phyloP scores from a whole-genome alignment of 306 rosid species.

The Cucurbita argyrosperma region DNA sequence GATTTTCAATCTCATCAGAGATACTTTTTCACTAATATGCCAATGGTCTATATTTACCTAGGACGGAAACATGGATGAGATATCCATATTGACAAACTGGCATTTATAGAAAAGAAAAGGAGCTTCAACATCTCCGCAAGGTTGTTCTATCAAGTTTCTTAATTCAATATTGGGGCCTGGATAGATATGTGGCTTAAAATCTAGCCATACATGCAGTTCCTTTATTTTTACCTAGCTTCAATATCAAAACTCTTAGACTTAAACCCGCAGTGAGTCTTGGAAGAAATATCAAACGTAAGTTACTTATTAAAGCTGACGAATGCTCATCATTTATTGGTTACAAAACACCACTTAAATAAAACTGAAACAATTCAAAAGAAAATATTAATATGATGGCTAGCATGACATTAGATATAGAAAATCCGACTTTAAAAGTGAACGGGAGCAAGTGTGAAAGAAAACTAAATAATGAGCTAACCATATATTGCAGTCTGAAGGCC shows the following conservation, averaged over 20 bases:
- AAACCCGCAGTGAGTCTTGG: not conserved
- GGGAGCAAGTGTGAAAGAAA: not conserved
- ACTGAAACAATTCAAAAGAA: not conserved
- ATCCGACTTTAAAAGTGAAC: not conserved
- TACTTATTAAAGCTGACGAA: not conserved
- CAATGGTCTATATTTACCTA: not conserved
- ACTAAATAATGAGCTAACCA: constrained; percentile 47
- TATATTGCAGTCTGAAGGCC: constrained; percentile 49
- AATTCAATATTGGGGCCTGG: not conserved
- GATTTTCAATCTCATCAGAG: not conserved
- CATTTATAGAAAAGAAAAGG: not conserved
- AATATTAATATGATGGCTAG: not conserved
- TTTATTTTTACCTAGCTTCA: not conserved
- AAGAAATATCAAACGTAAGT: not conserved
- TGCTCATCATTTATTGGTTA: not conserved
- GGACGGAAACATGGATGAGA: not conserved
- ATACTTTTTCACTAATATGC: not conserved
- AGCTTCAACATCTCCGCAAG: not conserved
- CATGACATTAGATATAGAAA: not conserved
- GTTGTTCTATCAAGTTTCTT: too few relatives aligned
- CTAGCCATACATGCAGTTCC: not conserved
- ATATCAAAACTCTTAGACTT: not conserved
- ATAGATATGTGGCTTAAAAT: not conserved
- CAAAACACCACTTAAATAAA: not conserved
- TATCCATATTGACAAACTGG: not conserved